A percentile compares a stretch with the other conserved stretches of the same genome.
Evolutionary conservation across 441 rosid species (phyloP).

Genomic region (Isatis lusitanica): DNA sequence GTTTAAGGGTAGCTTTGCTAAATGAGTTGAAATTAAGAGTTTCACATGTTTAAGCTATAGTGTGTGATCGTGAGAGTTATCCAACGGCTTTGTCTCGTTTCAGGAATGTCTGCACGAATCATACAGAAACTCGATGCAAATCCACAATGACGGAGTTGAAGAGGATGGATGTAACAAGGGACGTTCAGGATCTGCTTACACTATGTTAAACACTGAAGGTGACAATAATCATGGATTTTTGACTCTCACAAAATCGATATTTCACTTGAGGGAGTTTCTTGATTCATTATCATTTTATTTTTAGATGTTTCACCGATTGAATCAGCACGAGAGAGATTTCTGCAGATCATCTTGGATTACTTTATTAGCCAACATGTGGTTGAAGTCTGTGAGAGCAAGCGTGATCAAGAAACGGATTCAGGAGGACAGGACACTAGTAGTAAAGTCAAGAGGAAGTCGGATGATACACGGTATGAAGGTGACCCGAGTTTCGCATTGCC

Average conservation of each 20-base stretch:
- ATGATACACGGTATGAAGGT: constrained; percentile 77
- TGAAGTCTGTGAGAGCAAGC: constrained; percentile 55
- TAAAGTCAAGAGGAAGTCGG: constrained; percentile 69
- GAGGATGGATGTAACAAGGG: constrained; percentile 57
- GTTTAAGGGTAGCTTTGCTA: constrained; percentile 8
- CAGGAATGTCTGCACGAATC: constrained; percentile 65
- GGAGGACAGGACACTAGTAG: constrained; percentile 58
- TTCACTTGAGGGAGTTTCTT: background rate
- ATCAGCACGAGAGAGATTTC: constrained; percentile 77
- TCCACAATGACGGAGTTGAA: constrained; percentile 63
- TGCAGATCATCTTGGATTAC: constrained; percentile 73
- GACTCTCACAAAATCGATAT: background rate
- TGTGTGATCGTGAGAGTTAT: background rate
- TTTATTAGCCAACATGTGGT: constrained; percentile 68
- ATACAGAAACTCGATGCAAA: constrained; percentile 61
- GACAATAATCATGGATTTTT: constrained; percentile 5
- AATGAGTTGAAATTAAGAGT: background rate
- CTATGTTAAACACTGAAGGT: constrained; percentile 68
- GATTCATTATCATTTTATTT: constrained; percentile 20
- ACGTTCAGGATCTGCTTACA: constrained; percentile 49
- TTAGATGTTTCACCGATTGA: constrained; percentile 89
- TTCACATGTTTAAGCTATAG: background rate
- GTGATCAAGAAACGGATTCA: constrained; percentile 47
- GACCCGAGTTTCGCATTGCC: constrained; percentile 74
- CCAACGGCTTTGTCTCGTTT: background rate